A percentile compares a stretch with the other conserved stretches of the same genome.
Evolutionary conservation across 352 stramenopile genomes (phyloP).

Genomic region (Saprolegnia parasitica): DNA sequence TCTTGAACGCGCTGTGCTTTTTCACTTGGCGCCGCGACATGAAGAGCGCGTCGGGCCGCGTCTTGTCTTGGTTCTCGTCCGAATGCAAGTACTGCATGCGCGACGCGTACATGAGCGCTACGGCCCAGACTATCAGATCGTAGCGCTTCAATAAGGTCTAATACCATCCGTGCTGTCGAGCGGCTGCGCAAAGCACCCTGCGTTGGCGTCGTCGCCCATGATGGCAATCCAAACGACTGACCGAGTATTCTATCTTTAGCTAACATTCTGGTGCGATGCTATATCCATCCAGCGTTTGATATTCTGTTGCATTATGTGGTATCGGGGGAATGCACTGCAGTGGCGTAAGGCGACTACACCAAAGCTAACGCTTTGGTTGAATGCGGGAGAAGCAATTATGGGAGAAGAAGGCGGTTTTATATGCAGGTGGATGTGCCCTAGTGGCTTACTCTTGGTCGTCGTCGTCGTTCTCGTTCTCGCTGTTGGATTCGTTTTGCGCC

Average conservation of each 20-base stretch:
- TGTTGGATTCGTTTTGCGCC: conserved; percentile 34
- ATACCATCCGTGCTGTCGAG: conserved; percentile 28
- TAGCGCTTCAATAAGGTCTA: background rate
- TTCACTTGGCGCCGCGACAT: conserved; percentile 72
- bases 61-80: conserved; percentile 34
- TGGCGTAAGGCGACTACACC: no score
- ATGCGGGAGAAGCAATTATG: no score
- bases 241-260: background rate
- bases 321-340: no score
- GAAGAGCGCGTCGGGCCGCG: conserved; percentile 57
- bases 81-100: conserved; percentile 72
- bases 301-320: no score
- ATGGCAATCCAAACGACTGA: no score
- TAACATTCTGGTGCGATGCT: background rate
- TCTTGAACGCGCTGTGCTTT: conserved; percentile 45
- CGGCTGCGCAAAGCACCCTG: conserved; percentile 9
- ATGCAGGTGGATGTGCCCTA: background rate
- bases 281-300: background rate
- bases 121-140: background rate
- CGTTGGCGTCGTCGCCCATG: conserved; percentile 34
- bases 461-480: conserved; percentile 27
- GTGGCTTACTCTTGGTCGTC: conserved; percentile 28
- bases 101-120: conserved; percentile 69
- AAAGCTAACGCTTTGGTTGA: no score
- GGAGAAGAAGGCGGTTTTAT: background rate